A percentile compares a stretch with the other conserved stretches of the same genome.
Evolutionary conservation across 2,329 filamentous ascomycete genomes (phyloP).

Genomic region (Exserohilum rostratum): DNA sequence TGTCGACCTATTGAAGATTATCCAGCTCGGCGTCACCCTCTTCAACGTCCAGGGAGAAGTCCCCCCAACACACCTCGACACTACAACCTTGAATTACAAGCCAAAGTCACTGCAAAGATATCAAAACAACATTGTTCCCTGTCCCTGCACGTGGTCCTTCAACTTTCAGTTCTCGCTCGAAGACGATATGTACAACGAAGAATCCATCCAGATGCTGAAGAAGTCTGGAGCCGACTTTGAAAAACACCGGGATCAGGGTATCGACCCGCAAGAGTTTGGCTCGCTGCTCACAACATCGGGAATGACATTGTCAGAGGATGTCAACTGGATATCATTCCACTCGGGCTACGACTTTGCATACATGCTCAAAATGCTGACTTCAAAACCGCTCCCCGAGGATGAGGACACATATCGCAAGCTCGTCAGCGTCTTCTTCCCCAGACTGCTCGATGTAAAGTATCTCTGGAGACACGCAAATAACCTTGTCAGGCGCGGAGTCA

Average conservation of each 20-base stretch:
- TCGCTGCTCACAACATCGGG: slow-evolving; percentile 90
- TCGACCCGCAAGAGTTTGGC: slow-evolving; percentile 88
- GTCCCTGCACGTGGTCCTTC: slow-evolving; percentile 97
- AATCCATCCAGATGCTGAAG: slow-evolving; percentile 88
- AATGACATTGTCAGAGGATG: slow-evolving; percentile 82
- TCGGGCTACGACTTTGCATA: slow-evolving; percentile 99
- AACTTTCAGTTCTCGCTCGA: slow-evolving; percentile 97
- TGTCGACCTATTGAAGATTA: slow-evolving; percentile 95
- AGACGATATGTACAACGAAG: slow-evolving; percentile 96
- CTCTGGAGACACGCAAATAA: slow-evolving; percentile 86
- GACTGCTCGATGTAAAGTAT: slow-evolving; percentile 95
- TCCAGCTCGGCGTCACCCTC: slow-evolving; percentile 92
- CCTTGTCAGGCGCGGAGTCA: slow-evolving; percentile 61
- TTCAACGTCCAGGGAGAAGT: slow-evolving; percentile 91
- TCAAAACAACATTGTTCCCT: slow-evolving; percentile 61
- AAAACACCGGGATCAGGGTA: slow-evolving; percentile 83
- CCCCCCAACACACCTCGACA: slow-evolving; percentile 70
- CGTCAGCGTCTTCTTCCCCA: slow-evolving; percentile 91
- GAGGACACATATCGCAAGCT: slow-evolving; percentile 88
- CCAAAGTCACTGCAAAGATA: slow-evolving; percentile 57
- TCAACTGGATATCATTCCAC: slow-evolving; percentile 97
- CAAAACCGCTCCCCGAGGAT: slow-evolving; percentile 81
- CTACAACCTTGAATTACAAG: slow-evolving; percentile 50
- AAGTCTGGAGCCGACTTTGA: slow-evolving; percentile 92
- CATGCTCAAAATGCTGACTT: slow-evolving; percentile 89